Evolutionary conservation across 2,329 filamentous ascomycete genomes (phyloP), one percentile per base, ranked within the genome.

Genomic region (Penicillium hesseltinei): DNA sequence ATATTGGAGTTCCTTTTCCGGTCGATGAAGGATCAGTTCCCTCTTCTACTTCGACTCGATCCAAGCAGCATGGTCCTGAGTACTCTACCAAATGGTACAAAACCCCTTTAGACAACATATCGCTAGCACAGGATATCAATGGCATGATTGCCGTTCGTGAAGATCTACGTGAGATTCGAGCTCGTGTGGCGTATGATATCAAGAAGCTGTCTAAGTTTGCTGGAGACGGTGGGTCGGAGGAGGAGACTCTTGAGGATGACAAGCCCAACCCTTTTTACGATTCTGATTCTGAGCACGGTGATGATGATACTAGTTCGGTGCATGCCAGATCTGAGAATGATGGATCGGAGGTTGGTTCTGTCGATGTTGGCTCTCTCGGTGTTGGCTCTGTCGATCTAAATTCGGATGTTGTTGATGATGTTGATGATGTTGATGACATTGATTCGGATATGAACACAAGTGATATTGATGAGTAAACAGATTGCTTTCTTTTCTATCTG

Each of bases 121-220:
- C 10, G 15, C 15, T 33, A 33, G 15, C 27, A 29, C 5, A 19
- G 2, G 40, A 21, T 17, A 9, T 6, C 19, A 40, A 17, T 15
- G 11, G 10, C 3, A 19, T 25, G 5, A 21, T 43, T n/a, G 8
- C 19, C 33, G 29, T 27, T 36, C 13, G 50, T 35, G 15, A 25
- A 7, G 29, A 27, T 11, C 50, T 45, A 17, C 17, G 39, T 6
- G 10, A 9, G 6, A n/a, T 44, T 44, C 17, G 29, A 13, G 29
- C 21, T 44, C 39, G 39, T 45, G 21, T 52, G 17, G 31, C 31
- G 2, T 52, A 52, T 35, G 50, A 52, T n/a, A 52, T 44, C 50
- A 44, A 44, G 27, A 45, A 44, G 23, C 17, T 45, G 50, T 45
- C 29, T 3, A 35, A 17, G 11, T 36, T 52, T 21, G 17, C 39